These are phyloP conservation scores for Aspergillus conjunctus DNA, from an alignment of 495 filamentous ascomycete species.

Conservation along the genomic window DNA sequence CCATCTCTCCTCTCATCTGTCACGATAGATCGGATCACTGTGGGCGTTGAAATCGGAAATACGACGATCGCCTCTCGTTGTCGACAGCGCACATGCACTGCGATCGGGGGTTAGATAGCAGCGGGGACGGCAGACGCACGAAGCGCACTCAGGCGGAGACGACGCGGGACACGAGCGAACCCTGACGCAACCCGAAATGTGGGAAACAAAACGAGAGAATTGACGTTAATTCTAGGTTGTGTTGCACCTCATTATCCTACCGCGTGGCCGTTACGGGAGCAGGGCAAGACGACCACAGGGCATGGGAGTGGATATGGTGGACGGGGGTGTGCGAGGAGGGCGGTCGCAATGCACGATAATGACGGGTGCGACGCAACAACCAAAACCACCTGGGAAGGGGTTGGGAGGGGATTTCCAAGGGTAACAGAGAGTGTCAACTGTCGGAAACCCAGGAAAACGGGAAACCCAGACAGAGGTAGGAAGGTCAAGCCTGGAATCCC, in stretches of 20 bases:
- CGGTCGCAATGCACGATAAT: conserved; percentile 26
- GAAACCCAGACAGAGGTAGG: conserved; percentile 21
- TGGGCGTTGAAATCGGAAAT: conserved; percentile 16
- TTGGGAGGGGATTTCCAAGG: conserved; percentile 6
- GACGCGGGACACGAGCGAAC: conserved; percentile 20
- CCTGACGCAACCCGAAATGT: conserved; percentile 28
- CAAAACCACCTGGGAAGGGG: conserved; percentile 17
- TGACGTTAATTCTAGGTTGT: conserved; percentile 27
- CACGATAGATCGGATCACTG: conserved; percentile 13
- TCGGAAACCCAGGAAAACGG: conserved; percentile 22
- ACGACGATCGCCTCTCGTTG: conserved; percentile 26
- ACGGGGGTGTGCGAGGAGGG: conserved; percentile 11
- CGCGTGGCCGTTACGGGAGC: conserved; percentile 10
- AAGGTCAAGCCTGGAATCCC: conserved; percentile 9
- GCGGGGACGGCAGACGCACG: conserved; percentile 36
- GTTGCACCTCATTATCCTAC: conserved; percentile 36
- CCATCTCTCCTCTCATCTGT: conserved; percentile 38
- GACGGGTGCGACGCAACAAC: conserved; percentile 21
- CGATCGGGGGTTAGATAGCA: conserved; percentile 36
- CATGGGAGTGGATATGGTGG: conserved; percentile 8
- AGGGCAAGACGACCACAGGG: conserved; percentile 15
- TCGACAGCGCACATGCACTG: conserved; percentile 38
- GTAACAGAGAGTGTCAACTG: conserved; percentile 16
- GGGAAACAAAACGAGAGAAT: conserved; percentile 25
- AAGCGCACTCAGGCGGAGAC: conserved; percentile 35